phyloP scores from a whole-genome alignment of 129 eudicot species.

The Lactuca saligna region DNA sequence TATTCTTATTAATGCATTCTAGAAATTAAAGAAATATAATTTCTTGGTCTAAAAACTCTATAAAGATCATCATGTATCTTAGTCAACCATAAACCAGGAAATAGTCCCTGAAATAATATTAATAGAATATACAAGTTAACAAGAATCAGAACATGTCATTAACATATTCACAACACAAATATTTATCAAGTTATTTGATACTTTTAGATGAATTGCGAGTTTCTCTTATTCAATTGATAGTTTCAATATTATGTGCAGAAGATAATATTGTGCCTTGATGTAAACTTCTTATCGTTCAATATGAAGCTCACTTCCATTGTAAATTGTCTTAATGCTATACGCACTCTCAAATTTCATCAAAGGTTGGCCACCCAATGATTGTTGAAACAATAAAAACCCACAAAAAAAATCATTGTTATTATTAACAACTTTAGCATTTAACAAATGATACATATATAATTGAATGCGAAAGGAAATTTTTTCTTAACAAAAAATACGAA shows the following conservation, averaged over 20 bases:
- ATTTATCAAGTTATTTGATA: neutral
- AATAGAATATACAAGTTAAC: conserved; percentile 26
- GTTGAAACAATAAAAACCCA: no score
- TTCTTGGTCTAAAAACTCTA: conserved; percentile 54
- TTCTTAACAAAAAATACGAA: no score
- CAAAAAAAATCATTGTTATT: no score
- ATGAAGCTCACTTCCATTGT: no score
- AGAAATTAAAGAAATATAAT: conserved; percentile 22
- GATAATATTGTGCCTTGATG: neutral
- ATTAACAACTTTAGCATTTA: no score
- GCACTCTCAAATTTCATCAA: no score
- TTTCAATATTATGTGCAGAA: neutral
- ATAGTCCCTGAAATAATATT: conserved; percentile 49
- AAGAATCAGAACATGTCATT: neutral
- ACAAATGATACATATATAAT: no score
- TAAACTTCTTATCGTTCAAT: neutral
- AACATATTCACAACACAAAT: neutral
- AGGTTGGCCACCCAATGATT: no score
- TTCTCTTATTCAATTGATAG: neutral
- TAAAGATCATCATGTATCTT: conserved; percentile 78
- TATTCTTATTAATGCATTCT: neutral
- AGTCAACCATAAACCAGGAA: conserved; percentile 73
- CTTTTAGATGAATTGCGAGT: neutral
- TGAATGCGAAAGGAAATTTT: no score
- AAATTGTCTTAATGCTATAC: no score